Conservation (phyloP, 345 rosid genomes). For the Citrus mangshanensis region DNA sequence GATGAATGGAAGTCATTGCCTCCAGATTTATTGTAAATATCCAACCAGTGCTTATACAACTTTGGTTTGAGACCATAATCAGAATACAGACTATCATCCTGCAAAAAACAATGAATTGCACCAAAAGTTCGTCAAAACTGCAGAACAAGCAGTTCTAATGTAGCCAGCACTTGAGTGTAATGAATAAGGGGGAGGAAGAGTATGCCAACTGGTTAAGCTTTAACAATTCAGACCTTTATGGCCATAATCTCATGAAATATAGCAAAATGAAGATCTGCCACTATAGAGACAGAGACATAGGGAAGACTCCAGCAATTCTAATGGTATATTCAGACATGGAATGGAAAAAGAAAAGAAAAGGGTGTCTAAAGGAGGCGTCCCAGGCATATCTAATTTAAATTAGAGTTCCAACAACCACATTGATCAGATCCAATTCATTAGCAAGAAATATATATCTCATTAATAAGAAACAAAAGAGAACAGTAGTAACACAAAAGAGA, state of each 20-base stretch:
- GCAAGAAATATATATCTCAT: neutral
- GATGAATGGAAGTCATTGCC: slow-evolving; percentile 68
- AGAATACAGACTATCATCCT: slow-evolving; percentile 43
- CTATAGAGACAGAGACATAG: neutral
- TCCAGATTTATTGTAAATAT: slow-evolving; percentile 51
- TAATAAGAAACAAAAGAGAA: neutral
- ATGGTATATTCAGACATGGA: neutral
- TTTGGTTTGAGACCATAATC: slow-evolving; percentile 60
- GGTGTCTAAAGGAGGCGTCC: neutral
- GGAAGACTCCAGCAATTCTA: neutral
- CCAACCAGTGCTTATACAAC: slow-evolving; percentile 77
- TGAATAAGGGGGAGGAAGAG: neutral
- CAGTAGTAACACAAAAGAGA: neutral
- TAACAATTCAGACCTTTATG: neutral
- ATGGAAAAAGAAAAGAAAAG: neutral
- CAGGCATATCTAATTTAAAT: neutral
- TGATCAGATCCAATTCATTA: neutral
- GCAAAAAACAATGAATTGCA: slow-evolving; percentile 19
- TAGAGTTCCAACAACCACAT: neutral
- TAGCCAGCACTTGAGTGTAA: neutral
- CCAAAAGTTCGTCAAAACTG: neutral
- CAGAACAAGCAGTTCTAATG: neutral
- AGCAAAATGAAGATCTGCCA: neutral
- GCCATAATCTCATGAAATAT: neutral
- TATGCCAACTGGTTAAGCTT: neutral